Evolutionary conservation across 2,329 filamentous ascomycete species (phyloP).

Genomic region (Aureobasidium sp.): DNA sequence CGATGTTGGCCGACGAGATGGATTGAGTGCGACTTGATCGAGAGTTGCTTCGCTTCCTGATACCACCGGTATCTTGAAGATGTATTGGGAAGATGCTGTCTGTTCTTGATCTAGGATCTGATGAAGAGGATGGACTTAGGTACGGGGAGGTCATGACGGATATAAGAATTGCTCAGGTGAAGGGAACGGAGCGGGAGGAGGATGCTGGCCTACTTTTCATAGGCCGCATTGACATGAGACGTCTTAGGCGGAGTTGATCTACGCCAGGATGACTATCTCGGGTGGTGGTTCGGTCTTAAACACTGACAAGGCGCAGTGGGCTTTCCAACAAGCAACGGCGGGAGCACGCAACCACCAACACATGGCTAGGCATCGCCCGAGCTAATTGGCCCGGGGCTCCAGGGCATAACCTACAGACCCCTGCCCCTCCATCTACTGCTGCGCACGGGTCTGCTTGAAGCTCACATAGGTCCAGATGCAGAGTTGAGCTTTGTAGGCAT

Average conservation of each 20-base stretch:
- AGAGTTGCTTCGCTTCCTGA: slow-evolving; percentile 21
- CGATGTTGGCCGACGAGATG: slow-evolving; percentile 21
- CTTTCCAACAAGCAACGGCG: slow-evolving; percentile 12
- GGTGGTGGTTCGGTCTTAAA: slow-evolving; percentile 10
- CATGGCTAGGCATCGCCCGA: neutral
- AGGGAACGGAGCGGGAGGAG: slow-evolving; percentile 7
- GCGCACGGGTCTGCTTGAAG: slow-evolving; percentile 7
- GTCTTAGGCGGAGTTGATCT: slow-evolving; percentile 11
- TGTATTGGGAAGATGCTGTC: slow-evolving; percentile 20
- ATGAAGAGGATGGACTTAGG: slow-evolving; percentile 19
- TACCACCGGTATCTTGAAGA: slow-evolving; percentile 20
- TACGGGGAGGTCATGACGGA: slow-evolving; percentile 26
- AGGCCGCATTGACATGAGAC: slow-evolving; percentile 6
- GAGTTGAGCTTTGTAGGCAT: neutral
- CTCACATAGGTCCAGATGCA: slow-evolving; percentile 10
- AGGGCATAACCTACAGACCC: slow-evolving; percentile 9
- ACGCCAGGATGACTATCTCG: slow-evolving; percentile 5
- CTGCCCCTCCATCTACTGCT: slow-evolving; percentile 10
- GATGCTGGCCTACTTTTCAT: slow-evolving; percentile 24
- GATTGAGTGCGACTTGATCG: slow-evolving; percentile 20
- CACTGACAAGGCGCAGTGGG: slow-evolving; percentile 13
- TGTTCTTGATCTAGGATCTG: slow-evolving; percentile 16
- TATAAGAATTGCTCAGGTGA: slow-evolving; percentile 4
- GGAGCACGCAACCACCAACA: slow-evolving; percentile 13
- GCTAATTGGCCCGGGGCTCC: slow-evolving; percentile 11